Percentiles rank a stretch among this genome's conserved stretches.
Evolutionary conservation across 2,329 filamentous ascomycete genomes (phyloP).

Genomic region (Claviceps sp.): DNA sequence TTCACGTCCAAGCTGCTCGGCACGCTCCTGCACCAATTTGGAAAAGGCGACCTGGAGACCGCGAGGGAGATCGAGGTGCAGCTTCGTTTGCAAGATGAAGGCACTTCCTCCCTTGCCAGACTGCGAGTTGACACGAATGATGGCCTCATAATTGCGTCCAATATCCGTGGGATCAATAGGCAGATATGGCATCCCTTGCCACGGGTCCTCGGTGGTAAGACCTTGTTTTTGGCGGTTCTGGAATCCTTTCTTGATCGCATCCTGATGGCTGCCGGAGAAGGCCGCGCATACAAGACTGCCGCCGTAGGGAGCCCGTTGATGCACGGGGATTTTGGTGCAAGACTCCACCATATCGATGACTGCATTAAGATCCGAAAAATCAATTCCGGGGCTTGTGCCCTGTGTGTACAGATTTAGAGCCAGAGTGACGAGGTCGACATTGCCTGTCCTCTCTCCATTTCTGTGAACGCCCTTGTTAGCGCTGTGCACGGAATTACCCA

Average conservation of each 20-base stretch:
- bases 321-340: slow-evolving; percentile 59
- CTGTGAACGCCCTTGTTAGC: slow-evolving; percentile 18
- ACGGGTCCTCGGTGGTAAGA: slow-evolving; percentile 50
- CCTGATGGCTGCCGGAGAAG: slow-evolving; percentile 85
- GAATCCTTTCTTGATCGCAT: slow-evolving; percentile 91
- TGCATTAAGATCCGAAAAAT: slow-evolving; percentile 78
- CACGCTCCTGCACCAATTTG: slow-evolving; percentile 68
- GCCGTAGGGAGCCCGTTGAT: background rate
- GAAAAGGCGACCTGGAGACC: slow-evolving; percentile 87
- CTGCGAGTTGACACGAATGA: slow-evolving; percentile 96
- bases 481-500: background rate
- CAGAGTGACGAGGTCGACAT: slow-evolving; percentile 87
- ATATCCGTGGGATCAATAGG: slow-evolving; percentile 89
- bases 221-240: slow-evolving; percentile 50
- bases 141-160: slow-evolving; percentile 90
- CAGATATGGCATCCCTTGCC: slow-evolving; percentile 74
- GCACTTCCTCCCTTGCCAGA: slow-evolving; percentile 88
- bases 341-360: slow-evolving; percentile 84
- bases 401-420: slow-evolving; percentile 92
- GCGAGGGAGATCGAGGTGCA: slow-evolving; percentile 84
- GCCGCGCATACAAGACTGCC: slow-evolving; percentile 48
- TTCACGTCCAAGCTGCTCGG: slow-evolving; percentile 73
- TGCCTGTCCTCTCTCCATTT: slow-evolving; percentile 90
- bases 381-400: slow-evolving; percentile 69
- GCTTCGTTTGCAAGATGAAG: slow-evolving; percentile 81